A percentile compares a stretch with the other conserved stretches of the same genome.
phyloP scores from a whole-genome alignment of 352 stramenopile species.

The Globisporangium irregulare region DNA sequence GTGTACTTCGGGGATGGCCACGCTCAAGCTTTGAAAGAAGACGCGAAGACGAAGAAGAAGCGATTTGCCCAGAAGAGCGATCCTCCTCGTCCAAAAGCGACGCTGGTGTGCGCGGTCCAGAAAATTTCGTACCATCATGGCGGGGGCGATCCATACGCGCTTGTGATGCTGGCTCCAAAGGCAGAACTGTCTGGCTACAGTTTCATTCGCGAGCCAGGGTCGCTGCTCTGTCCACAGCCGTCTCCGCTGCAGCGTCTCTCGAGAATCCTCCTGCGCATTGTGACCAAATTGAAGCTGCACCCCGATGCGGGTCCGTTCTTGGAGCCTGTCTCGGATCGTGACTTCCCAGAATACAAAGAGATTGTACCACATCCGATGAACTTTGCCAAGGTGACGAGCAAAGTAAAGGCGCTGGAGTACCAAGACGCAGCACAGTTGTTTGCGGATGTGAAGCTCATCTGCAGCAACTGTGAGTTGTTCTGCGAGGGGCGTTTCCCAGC shows the following conservation, averaged over 20 bases:
- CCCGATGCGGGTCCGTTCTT: conserved; percentile 67
- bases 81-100: conserved; percentile 38
- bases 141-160: conserved; percentile 75
- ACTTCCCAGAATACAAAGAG: conserved; percentile 85
- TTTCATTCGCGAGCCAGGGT: conserved; percentile 30
- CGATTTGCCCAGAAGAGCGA: conserved; percentile 73
- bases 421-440: conserved; percentile 50
- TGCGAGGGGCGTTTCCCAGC: conserved; percentile 78
- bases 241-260: conserved; percentile 56
- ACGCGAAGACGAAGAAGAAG: conserved; percentile 75
- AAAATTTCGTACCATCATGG: conserved; percentile 78
- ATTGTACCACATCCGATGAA: conserved; percentile 79
- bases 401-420: conserved; percentile 60
- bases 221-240: conserved; percentile 58
- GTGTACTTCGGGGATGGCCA: conserved; percentile 84
- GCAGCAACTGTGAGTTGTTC: conserved; percentile 78
- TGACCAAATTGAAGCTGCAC: conserved; percentile 61
- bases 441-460: conserved; percentile 64
- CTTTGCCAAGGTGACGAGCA: conserved; percentile 51
- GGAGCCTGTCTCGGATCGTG: conserved; percentile 71
- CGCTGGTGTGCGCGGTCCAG: conserved; percentile 56
- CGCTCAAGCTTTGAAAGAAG: conserved; percentile 71
- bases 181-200: conserved; percentile 25
- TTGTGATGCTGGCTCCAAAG: conserved; percentile 50
- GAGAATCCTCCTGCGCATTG: conserved; percentile 55